These are phyloP conservation scores for Chaetothyriales sp. DNA, from an alignment of 2,329 filamentous ascomycete genomes.

Conservation along the genomic window DNA sequence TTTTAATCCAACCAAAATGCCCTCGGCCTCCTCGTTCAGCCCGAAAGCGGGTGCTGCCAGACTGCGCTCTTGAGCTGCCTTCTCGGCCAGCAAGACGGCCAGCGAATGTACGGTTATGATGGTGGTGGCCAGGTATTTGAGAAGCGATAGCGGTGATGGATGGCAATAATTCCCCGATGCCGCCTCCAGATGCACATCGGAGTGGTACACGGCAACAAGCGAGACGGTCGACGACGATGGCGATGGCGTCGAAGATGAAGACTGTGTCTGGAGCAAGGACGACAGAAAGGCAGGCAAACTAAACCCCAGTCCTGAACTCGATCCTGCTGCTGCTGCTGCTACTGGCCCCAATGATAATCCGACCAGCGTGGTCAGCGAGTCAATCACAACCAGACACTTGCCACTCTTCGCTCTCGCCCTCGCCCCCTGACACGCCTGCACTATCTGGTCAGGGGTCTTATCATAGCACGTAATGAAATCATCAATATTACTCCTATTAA, in stretches of 20 bases:
- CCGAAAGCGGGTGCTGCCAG: slow-evolving; percentile 64
- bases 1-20: slow-evolving; percentile 53
- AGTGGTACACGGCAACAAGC: slow-evolving; percentile 67
- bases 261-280: slow-evolving; percentile 44
- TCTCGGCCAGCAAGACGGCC: slow-evolving; percentile 56
- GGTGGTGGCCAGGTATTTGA: slow-evolving; percentile 78
- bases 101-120: slow-evolving; percentile 61
- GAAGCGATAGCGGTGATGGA: slow-evolving; percentile 54
- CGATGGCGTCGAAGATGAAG: slow-evolving; percentile 12
- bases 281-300: slow-evolving; percentile 55
- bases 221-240: slow-evolving; percentile 37
- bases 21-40: slow-evolving; percentile 60
- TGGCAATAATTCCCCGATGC: slow-evolving; percentile 28
- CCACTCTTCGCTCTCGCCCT: background rate
- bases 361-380: slow-evolving; percentile 9
- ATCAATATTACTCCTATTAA: slow-evolving; percentile 45
- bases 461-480: slow-evolving; percentile 49
- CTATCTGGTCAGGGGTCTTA: slow-evolving; percentile 42
- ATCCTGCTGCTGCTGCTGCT: background rate
- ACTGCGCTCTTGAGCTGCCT: slow-evolving; percentile 61
- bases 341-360: slow-evolving; percentile 6
- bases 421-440: slow-evolving; percentile 25
- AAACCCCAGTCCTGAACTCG: slow-evolving; percentile 19
- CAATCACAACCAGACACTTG: slow-evolving; percentile 13
- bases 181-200: slow-evolving; percentile 49